Conservation (phyloP, 1,284 basidiomycete genomes). For the Moniliophthora roreri region DNA sequence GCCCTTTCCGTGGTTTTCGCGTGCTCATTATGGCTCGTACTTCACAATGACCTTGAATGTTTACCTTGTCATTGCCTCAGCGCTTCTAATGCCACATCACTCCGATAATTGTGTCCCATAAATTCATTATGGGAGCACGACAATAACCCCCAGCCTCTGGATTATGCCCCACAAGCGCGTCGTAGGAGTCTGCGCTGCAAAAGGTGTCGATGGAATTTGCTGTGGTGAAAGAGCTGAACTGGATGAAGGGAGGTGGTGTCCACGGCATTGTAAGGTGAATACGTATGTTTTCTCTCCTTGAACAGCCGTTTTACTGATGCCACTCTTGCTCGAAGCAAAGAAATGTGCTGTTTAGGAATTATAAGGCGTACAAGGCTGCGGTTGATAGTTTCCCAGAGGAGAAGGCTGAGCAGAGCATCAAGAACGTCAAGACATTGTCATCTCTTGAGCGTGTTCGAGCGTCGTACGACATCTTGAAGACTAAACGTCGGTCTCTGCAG, state of each 20-base stretch:
- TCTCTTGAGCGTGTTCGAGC: conserved; percentile 26
- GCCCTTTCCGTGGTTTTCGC: too few relatives aligned
- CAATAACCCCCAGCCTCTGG: too few relatives aligned
- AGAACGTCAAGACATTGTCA: conserved; percentile 25
- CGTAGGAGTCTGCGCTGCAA: too few relatives aligned
- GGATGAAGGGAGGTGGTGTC: neutral
- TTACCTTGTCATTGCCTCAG: too few relatives aligned
- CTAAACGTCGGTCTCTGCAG: conserved; percentile 30
- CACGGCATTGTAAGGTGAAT: conserved; percentile 21
- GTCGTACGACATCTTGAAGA: conserved; percentile 28
- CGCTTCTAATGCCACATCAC: conserved; percentile 9
- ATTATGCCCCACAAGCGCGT: too few relatives aligned
- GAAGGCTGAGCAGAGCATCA: conserved; percentile 21
- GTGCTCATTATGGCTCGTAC: too few relatives aligned
- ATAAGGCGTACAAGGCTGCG: conserved; percentile 29
- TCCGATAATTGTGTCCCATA: too few relatives aligned
- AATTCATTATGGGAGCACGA: too few relatives aligned
- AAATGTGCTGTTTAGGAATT: conserved; percentile 31
- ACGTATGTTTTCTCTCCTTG: neutral
- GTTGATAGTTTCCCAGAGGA: conserved; percentile 26
- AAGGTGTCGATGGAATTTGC: too few relatives aligned
- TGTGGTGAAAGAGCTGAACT: too few relatives aligned
- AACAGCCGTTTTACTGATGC: neutral
- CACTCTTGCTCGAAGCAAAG: conserved; percentile 25
- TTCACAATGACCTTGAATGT: too few relatives aligned